Evolutionary conservation across 352 stramenopile species (phyloP).

Genomic region (Phytopythium kandeliae): DNA sequence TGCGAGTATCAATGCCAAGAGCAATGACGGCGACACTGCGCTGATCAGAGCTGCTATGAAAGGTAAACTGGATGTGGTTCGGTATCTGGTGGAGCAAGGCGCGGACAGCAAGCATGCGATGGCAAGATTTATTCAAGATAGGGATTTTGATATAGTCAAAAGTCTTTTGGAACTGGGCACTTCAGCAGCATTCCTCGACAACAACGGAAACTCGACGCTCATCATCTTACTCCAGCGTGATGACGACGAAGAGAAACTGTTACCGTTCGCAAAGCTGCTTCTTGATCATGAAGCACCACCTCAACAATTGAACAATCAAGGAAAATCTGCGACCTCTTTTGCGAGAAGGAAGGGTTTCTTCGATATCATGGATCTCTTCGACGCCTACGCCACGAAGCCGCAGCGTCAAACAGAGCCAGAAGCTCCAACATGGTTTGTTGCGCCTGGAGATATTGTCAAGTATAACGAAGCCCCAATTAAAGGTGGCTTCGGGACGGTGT

Average conservation of each 20-base stretch:
- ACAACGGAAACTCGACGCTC: slow-evolving; percentile 1
- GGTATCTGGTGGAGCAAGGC: slow-evolving; percentile 5
- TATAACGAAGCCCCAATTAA: background rate
- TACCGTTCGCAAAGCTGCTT: slow-evolving; percentile 11
- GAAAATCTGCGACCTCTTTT: background rate
- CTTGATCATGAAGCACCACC: slow-evolving; percentile 7
- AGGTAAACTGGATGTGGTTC: slow-evolving; percentile 3
- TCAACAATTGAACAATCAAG: background rate
- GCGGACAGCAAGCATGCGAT: slow-evolving; percentile 5
- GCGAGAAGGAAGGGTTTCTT: background rate
- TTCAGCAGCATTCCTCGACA: slow-evolving; percentile 5
- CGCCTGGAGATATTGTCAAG: slow-evolving; percentile 2
- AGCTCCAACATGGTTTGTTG: slow-evolving; percentile 9
- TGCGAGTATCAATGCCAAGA: slow-evolving; percentile 4
- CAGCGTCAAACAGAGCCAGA: slow-evolving; percentile 1
- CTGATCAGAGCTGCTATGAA: slow-evolving; percentile 2
- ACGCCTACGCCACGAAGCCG: slow-evolving; percentile 1
- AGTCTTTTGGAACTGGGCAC: slow-evolving; percentile 1
- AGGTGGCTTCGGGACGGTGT: slow-evolving; percentile 11
- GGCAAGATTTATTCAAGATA: background rate
- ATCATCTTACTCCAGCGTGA: slow-evolving; percentile 1
- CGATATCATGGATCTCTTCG: background rate
- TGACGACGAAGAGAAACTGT: slow-evolving; percentile 9
- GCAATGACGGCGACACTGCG: slow-evolving; percentile 5
- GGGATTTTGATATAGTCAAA: background rate